Evolutionary conservation across 2,329 filamentous ascomycete species (phyloP), one percentile per base, ranked within the genome.

Genomic region (Rachicladosporium sp.): DNA sequence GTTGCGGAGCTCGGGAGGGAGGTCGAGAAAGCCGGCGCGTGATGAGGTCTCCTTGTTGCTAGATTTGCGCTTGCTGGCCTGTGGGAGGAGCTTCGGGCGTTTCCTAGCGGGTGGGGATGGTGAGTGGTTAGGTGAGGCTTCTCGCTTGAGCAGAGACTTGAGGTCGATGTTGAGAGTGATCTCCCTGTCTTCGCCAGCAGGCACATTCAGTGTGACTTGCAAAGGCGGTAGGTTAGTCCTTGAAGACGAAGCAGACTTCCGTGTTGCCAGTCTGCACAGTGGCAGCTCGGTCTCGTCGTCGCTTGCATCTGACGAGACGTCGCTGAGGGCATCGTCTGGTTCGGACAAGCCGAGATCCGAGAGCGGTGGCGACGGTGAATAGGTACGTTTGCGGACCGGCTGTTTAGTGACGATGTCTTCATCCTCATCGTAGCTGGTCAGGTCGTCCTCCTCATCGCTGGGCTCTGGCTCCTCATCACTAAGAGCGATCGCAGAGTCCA

Each of bases 1-100:
- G 44, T 70, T 68, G 10, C 69, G 61, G 4, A 72, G 45, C 46
- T 71, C 69, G 10, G 50, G 43, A 5, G 63, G 60, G 1, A 66
- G 47, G 41, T 58, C 56, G 13, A 63, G 50, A 43, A 64, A 62
- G 10, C 55, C 56, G 8, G 23, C 23, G 23, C 7, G 46, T 36
- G 19, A 29, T 27, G 23, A 12, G 10, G 38, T 31, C 6, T 29
- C 19, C 5, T 29, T 36, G 7, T 30, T 23, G 10, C 34, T 34
- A 19, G 39, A 34, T 6, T 35, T 7, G 9, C 7, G 9, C 3
- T 33, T 29, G 6, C 15, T 32, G 11, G 31, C 6, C n/a, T 23
- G 29, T 2, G 40, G 35, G 9, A 12, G 10, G 27, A 33, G 29
- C 32, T 37, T 35, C 11, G 31, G 29, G 31, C 35, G 30, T 10